phyloP scores from a whole-genome alignment of 495 filamentous ascomycete species.

The Peziza echinospora region DNA sequence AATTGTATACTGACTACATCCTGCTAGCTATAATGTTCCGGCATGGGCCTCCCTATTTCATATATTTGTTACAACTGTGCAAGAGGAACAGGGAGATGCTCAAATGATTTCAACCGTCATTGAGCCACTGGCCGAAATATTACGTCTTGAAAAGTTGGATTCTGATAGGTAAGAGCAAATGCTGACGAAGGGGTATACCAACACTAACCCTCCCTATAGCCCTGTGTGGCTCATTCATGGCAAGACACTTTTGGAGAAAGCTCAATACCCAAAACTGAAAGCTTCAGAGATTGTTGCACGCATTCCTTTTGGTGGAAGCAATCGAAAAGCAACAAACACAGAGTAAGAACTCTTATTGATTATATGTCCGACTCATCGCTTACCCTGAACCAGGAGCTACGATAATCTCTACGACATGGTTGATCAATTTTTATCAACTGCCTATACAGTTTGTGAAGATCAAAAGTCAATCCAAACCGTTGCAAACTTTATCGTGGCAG shows the following conservation, averaged over 20 bases:
- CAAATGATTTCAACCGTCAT: slow-evolving; percentile 38
- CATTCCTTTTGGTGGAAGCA: slow-evolving; percentile 4
- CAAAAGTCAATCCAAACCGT: slow-evolving; percentile 5
- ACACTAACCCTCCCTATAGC: slow-evolving; percentile 1
- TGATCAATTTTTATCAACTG: slow-evolving; percentile 22
- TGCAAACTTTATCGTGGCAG: slow-evolving; percentile 17
- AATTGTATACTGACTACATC: slow-evolving; percentile 20
- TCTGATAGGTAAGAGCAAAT: slow-evolving; percentile 5
- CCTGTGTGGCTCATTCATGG: slow-evolving; percentile 5
- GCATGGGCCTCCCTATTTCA: slow-evolving; percentile 42
- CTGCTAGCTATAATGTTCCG: slow-evolving; percentile 21
- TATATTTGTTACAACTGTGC: slow-evolving; percentile 34
- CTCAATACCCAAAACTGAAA: slow-evolving; percentile 9
- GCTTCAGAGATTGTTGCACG: slow-evolving; percentile 8
- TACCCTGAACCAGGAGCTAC: slow-evolving; percentile 24
- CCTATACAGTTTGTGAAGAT: slow-evolving; percentile 23
- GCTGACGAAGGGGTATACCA: too few species aligned
- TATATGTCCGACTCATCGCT: slow-evolving; percentile 3
- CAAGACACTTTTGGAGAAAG: slow-evolving; percentile 10
- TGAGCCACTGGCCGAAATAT: slow-evolving; percentile 44
- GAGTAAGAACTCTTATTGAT: slow-evolving; percentile 9
- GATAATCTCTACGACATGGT: slow-evolving; percentile 37
- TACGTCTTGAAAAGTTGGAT: slow-evolving; percentile 15
- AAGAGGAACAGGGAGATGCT: slow-evolving; percentile 42
- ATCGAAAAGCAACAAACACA: slow-evolving; percentile 4